phyloP scores from a whole-genome alignment of 495 filamentous ascomycete species.

The Parathielavia appendiculata region DNA sequence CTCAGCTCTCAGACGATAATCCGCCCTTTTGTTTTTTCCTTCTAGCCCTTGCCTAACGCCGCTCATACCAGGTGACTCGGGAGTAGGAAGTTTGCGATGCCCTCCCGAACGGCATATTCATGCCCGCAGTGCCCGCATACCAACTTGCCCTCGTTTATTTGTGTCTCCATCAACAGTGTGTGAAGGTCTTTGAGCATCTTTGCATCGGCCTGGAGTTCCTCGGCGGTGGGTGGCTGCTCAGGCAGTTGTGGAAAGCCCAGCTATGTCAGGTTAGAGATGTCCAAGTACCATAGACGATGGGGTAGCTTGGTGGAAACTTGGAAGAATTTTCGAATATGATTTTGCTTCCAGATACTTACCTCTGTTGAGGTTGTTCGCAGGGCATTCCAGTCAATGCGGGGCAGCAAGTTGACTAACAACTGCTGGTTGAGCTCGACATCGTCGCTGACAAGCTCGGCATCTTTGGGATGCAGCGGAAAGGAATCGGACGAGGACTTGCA shows the following conservation, averaged over 20 bases:
- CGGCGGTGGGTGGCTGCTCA: constrained; percentile 51
- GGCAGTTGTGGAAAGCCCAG: constrained; percentile 80
- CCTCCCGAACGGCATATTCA: constrained; percentile 87
- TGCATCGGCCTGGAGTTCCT: constrained; percentile 57
- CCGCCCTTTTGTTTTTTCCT: neutral
- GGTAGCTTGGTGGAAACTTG: neutral
- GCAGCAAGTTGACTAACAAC: constrained; percentile 76
- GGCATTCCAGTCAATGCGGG: constrained; percentile 82
- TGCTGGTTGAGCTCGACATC: constrained; percentile 72
- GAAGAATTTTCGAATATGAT: neutral
- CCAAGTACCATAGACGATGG: neutral
- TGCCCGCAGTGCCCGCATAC: constrained; percentile 89
- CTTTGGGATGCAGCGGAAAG: constrained; percentile 85
- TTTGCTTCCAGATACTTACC: constrained; percentile 51
- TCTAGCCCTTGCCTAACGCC: neutral
- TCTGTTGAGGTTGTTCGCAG: constrained; percentile 69
- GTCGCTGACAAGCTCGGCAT: constrained; percentile 80
- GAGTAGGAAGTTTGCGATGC: constrained; percentile 92
- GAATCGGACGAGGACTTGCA: constrained; percentile 74
- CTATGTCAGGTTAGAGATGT: constrained; percentile 37
- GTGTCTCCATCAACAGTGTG: constrained; percentile 79
- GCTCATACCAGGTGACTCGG: constrained; percentile 77
- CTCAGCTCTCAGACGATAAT: neutral
- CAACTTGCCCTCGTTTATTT: constrained; percentile 78
- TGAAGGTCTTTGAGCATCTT: constrained; percentile 73